Evolutionary conservation across 192 early-diverging fungal genomes (phyloP).

Genomic region (Podila horticola): DNA sequence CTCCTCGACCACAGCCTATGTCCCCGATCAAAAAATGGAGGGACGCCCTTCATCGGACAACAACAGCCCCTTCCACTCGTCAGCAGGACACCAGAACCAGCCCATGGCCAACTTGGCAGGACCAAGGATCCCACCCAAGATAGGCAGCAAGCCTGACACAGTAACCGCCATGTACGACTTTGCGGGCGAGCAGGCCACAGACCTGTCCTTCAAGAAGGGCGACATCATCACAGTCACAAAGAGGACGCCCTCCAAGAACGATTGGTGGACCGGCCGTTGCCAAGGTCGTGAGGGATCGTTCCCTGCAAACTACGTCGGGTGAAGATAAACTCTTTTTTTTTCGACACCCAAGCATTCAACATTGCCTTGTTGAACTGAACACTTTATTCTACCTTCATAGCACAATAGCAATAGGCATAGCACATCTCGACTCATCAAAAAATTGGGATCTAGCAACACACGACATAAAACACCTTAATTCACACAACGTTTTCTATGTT

Average conservation of each 20-base stretch:
- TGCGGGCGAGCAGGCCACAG: conserved; percentile 75
- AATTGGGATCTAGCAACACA: no score
- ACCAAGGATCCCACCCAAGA: conserved; percentile 12
- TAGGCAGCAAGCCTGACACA: conserved; percentile 7
- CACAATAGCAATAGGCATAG: neutral
- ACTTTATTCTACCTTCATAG: no score
- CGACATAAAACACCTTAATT: no score
- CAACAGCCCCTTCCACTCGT: conserved; percentile 13
- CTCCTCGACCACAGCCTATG: neutral
- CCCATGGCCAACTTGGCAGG: conserved; percentile 13
- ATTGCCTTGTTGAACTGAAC: neutral
- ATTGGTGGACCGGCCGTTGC: conserved; percentile 91
- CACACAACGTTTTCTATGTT: no score
- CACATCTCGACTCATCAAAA: neutral
- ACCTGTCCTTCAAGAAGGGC: conserved; percentile 83
- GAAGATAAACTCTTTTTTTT: no score
- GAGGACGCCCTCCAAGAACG: conserved; percentile 71
- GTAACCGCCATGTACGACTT: conserved; percentile 88
- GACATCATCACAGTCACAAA: conserved; percentile 82
- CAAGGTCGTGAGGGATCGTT: conserved; percentile 63
- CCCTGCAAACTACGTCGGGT: conserved; percentile 14
- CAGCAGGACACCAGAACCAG: conserved; percentile 9
- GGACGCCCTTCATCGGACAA: neutral
- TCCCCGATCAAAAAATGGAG: neutral
- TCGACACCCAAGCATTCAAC: no score